Base-by-base conservation (phyloP, 2,329 filamentous ascomycete species). In the Chrysoporthe austroafricana region DNA sequence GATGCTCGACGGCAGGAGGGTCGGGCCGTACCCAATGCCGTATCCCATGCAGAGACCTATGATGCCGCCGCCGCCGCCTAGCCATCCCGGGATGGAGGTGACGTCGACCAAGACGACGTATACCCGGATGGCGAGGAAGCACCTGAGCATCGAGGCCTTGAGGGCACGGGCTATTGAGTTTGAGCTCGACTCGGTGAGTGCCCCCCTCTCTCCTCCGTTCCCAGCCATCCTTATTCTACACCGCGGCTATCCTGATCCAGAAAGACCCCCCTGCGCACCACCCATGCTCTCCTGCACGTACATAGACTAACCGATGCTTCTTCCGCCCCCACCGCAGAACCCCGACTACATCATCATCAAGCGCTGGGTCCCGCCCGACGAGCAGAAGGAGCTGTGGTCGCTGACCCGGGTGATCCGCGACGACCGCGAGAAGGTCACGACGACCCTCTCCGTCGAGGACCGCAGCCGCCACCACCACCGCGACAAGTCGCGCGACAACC, bases 331-430 rank as follows among this genome's bases (percentile, higher is more conserved):
- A 6, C n/a, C 34, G 36, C 71, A 88, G 83, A 89, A 94, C 73
- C 84, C 87, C 21, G 88, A 91, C 59, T 94, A 88, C 72, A 82
- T 94, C 66, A 78, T 94, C 68, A 91, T 94, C 79, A 91, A 91
- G 78, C 84, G 88, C 66, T 92, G 88, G 87, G 88, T 94, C 63
- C 86, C 87, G 4, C 88, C 93, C 72, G 85, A 86, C 70, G 86
- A 93, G 75, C 91, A 93, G 74, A 86, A 92, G 68, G 81, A 88
- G 66, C 84, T 93, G 61, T 94, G 91, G 85, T 85, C 87, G 56
- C 90, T 94, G 78, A 93, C 91, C 3, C 84, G 84, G 70, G 80
- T 84, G 56, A 76, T 92, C 70, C 88, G 89, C n/a, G 85, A 88
- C 73, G 83, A 82, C 75, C 80, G 83, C 7, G 76, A 75, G 58